Conservation (phyloP, 345 rosid genomes). For the Cardamine resedifolia region DNA sequence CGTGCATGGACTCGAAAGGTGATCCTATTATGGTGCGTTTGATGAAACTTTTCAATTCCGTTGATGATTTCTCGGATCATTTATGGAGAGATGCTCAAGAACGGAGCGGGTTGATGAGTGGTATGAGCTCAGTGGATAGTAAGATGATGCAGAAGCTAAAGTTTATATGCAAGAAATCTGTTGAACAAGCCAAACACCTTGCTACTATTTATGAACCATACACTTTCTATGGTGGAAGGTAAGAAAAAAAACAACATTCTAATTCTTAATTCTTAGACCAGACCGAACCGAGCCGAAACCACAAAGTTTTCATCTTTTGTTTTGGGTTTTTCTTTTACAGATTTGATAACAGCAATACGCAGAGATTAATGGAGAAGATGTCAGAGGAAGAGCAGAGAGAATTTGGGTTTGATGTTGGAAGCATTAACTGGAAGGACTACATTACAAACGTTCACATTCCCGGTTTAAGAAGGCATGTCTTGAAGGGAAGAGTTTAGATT, state of each 20-base stretch:
- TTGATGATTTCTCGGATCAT: conserved; percentile 74
- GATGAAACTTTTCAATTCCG: conserved; percentile 75
- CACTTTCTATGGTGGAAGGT: conserved; percentile 91
- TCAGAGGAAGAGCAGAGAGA: conserved; percentile 67
- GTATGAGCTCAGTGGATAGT: conserved; percentile 40
- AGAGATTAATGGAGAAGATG: conserved; percentile 71
- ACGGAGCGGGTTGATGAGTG: conserved; percentile 46
- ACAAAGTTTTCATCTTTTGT: neutral
- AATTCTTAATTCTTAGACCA: neutral
- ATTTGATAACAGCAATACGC: conserved; percentile 84
- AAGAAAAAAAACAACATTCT: conserved; percentile 8
- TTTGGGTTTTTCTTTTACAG: conserved; percentile 1
- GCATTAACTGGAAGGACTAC: conserved; percentile 77
- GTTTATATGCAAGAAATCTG: conserved; percentile 62
- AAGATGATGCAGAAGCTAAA: conserved; percentile 61
- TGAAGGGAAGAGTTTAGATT: conserved; percentile 47
- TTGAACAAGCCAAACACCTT: conserved; percentile 81
- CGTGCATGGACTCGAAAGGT: conserved; percentile 73
- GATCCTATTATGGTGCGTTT: conserved; percentile 65
- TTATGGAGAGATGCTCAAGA: conserved; percentile 62
- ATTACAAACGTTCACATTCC: conserved; percentile 67
- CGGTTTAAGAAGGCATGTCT: conserved; percentile 68
- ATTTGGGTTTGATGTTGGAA: conserved; percentile 69
- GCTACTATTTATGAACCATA: conserved; percentile 85
- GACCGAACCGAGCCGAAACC: neutral